Base-by-base conservation (phyloP, 2,329 filamentous ascomycete genomes). In the Botrytis byssoidea region DNA sequence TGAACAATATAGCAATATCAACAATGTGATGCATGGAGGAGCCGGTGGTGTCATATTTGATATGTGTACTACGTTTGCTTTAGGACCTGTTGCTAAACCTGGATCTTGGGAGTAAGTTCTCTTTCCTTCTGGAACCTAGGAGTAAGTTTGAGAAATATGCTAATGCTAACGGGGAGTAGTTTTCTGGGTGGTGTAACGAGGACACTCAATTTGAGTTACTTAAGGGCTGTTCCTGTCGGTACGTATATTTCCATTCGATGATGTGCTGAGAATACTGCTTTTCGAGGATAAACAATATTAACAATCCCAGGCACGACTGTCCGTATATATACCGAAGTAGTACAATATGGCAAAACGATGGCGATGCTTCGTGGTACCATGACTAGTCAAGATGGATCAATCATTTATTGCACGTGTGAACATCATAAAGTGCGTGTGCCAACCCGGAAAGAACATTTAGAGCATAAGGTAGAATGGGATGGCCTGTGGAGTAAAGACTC, bases 31-130 rank as follows among this genome's bases (percentile, higher is more conserved):
- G 75, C 87, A 89, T 77, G 87, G 87, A 32, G 87, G 86, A 10
- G 86, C 86, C 3, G 86, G 86, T 3, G 84, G 85, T 0, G 81
- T 87, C 8, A 85, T 88, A 61, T 87, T 88, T 74, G 88, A 90
- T 77, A 86, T 89, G 80, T 83, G 84, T 72, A 88, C 85, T 7
- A 87, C 85, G 0, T 83, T 83, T 20, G 85, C 86, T 1, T 79
- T 88, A 29, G 86, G 85, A 59, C 85, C 86, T 1, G 69, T 88
- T 20, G 82, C 85, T 8, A 82, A 80, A 51, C 84, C 85, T 0
- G 85, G 84, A 4, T 87, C 83, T 77, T 88, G 85, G 85, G 83
- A 86, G 81, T 84, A 76, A 63, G 81, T 55, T 37, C 70, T 40
- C 64, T 71, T 67, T 67, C 40, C 48, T n/a, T 40, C 3, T 29